Evolutionary conservation across 345 rosid genomes (phyloP).

Genomic region (Eucalyptus polyanthemos): DNA sequence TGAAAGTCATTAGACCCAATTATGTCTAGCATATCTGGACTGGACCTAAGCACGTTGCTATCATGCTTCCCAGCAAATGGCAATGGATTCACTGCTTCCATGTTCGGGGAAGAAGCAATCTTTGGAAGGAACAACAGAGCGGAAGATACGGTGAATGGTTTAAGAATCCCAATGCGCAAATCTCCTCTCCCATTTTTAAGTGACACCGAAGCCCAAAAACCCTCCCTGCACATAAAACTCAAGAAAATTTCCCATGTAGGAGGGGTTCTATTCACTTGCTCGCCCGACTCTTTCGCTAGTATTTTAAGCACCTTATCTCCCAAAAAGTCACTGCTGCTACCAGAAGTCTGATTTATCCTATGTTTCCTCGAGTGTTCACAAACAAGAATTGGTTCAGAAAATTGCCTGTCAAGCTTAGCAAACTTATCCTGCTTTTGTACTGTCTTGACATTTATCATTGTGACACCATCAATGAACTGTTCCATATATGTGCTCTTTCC

Average conservation of each 20-base stretch:
- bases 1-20: conserved; percentile 2
- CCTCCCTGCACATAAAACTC: conserved; percentile 63
- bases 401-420: conserved; percentile 14
- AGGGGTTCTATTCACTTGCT: conserved; percentile 19
- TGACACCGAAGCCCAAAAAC: conserved; percentile 54
- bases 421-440: conserved; percentile 26
- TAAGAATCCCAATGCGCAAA: conserved; percentile 42
- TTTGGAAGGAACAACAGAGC: conserved; percentile 30
- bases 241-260: conserved; percentile 68
- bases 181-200: conserved; percentile 31
- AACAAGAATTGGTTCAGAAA: conserved; percentile 33
- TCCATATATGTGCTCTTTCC: conserved; percentile 7
- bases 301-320: conserved; percentile 48
- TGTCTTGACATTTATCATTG: conserved; percentile 33
- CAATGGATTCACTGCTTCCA: not conserved
- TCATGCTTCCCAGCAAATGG: not conserved
- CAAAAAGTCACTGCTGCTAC: conserved; percentile 25
- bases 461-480: conserved; percentile 15
- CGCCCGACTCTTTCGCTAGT: conserved; percentile 40
- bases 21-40: not conserved
- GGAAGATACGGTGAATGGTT: conserved; percentile 66
- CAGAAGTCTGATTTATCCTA: conserved; percentile 12
- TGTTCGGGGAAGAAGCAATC: not conserved
- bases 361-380: conserved; percentile 14
- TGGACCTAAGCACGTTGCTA: not conserved